These are phyloP conservation scores for Sphagnum magellanicum DNA, from an alignment of 228 moss, liverwort and hornwort species.

Conservation along the genomic window DNA sequence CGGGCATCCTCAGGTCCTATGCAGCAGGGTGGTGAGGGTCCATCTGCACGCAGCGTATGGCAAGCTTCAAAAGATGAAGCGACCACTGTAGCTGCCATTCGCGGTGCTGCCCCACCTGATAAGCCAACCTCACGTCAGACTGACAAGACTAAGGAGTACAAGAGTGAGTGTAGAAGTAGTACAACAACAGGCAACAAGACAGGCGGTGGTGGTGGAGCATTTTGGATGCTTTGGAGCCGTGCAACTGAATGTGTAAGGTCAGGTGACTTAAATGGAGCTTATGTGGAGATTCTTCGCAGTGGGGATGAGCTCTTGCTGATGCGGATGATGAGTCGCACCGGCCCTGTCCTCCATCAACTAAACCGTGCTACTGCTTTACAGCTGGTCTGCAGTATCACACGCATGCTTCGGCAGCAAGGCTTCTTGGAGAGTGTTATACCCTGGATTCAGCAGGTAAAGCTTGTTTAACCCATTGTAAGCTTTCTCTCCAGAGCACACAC, in stretches of 20 bases:
- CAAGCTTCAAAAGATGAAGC: conserved; percentile 81
- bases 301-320: conserved; percentile 73
- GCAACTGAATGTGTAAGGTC: conserved; percentile 69
- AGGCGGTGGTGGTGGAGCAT: conserved; percentile 46
- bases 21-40: conserved; percentile 55
- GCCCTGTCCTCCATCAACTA: conserved; percentile 72
- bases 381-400: conserved; percentile 48
- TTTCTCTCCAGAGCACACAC: background rate
- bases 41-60: conserved; percentile 56
- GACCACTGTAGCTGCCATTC: conserved; percentile 70
- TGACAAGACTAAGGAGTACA: conserved; percentile 14
- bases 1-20: conserved; percentile 27
- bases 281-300: conserved; percentile 61
- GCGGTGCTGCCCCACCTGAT: conserved; percentile 34
- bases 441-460: conserved; percentile 73
- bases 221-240: conserved; percentile 91
- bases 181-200: conserved; percentile 23
- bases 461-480: background rate
- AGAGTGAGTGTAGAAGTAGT: conserved; percentile 5
- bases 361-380: conserved; percentile 37
- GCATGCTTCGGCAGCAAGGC: conserved; percentile 70
- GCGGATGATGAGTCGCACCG: conserved; percentile 71
- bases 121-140: conserved; percentile 18
- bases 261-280: conserved; percentile 53
- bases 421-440: conserved; percentile 73